Base-by-base conservation (phyloP, 768 basidiomycete species). In the Lactarius quietus region DNA sequence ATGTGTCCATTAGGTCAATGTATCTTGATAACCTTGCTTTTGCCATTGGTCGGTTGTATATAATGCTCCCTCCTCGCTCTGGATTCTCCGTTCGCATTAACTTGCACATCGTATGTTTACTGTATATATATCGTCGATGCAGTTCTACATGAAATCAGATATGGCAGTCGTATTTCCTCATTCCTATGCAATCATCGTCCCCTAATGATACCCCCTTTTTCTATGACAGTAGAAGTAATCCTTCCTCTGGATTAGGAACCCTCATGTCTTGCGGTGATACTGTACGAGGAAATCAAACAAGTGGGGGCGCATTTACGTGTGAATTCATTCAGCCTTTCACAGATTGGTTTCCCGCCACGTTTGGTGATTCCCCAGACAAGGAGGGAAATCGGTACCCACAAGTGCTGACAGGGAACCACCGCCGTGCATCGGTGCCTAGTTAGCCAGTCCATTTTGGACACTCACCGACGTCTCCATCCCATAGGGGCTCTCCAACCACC, bases 1-100 rank as follows among this genome's bases (percentile, higher is more conserved):
- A 33, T 57, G 35, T 56, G 53, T 62, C 61, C 43, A 56, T 62
- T 54, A 54, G 23, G 52, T 54, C 64, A 60, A 20, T 64, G 53
- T 45, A 65, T 65, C 59, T 65, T 45, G 59, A 23, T 51, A n/a
- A 10, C 26, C 31, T 36, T 28, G n/a, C 23, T 28, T 23, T 56
- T 26, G 53, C 58, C 59, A 64, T 65, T 45, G 57, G 45, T 57
- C 59, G 59, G 28, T 45, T 65, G 59, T 65, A 65, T 61, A 65
- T 65, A 65, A 61, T 38, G 41, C 14, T 56, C 63, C 23, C 52
- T 55, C 55, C 18, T 56, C 52, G 35, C 26, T 55, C 41, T 36
- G 64, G 23, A 55, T 59, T 59, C 26, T 18, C 29, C 26, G 51
- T n/a, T 45, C 57, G 38, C 61, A 56, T 31, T 63, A 57, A 45